Evolutionary conservation across 805 yeast species (phyloP).

Genomic region (Wickerhamomyces alni): DNA sequence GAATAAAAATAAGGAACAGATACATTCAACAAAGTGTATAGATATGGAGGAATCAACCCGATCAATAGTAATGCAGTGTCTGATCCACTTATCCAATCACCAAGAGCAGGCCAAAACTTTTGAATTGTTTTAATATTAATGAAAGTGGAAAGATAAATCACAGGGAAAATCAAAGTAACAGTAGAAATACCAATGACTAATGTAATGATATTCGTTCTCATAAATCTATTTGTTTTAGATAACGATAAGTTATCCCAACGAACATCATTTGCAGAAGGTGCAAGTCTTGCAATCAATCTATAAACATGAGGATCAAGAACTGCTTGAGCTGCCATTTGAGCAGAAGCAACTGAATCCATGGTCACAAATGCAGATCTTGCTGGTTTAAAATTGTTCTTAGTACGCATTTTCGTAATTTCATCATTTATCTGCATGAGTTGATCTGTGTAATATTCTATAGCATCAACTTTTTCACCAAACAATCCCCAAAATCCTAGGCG

Average conservation of each 20-base stretch:
- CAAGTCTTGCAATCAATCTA: constrained; percentile 73
- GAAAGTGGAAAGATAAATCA: constrained; percentile 76
- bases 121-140: constrained; percentile 73
- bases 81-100: constrained; percentile 54
- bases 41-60: constrained; percentile 84
- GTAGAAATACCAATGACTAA: constrained; percentile 44
- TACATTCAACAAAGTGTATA: constrained; percentile 80
- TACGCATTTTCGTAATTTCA: constrained; percentile 39
- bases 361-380: constrained; percentile 91
- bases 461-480: constrained; percentile 70
- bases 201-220: constrained; percentile 40
- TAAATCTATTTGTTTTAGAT: constrained; percentile 61
- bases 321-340: constrained; percentile 96
- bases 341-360: constrained; percentile 91
- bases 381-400: constrained; percentile 54
- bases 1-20: constrained; percentile 82
- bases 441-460: constrained; percentile 68
- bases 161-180: constrained; percentile 74
- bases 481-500: constrained; percentile 53
- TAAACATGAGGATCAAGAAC: constrained; percentile 86
- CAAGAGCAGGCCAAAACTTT: constrained; percentile 81
- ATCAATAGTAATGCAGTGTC: constrained; percentile 74
- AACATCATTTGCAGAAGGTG: constrained; percentile 95
- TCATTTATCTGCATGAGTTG: constrained; percentile 64
- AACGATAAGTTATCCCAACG: constrained; percentile 86